phyloP scores from a whole-genome alignment of 768 basidiomycete species.

The Glaciozyma martinii region DNA sequence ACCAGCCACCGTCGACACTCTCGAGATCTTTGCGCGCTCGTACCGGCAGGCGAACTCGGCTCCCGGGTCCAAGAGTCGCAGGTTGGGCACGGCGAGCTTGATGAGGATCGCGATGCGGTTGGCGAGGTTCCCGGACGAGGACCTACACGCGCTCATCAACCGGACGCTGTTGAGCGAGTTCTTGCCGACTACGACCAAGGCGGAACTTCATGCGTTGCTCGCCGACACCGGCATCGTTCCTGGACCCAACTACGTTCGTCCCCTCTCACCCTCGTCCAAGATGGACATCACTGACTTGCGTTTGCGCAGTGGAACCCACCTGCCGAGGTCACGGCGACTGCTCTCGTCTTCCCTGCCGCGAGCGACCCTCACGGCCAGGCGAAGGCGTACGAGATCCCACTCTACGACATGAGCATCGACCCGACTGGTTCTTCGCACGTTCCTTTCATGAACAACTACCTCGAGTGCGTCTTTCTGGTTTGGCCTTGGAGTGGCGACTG shows the following conservation, averaged over 20 bases:
- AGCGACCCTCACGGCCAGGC: background rate
- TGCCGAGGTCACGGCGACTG: background rate
- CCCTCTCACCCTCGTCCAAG: no score
- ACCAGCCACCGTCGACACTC: conserved; percentile 3
- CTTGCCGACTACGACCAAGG: conserved; percentile 17
- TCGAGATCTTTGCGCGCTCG: conserved; percentile 12
- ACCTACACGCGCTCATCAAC: conserved; percentile 8
- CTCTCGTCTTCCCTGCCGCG: conserved; percentile 11
- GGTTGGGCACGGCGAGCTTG: conserved; percentile 16
- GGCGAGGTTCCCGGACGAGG: conserved; percentile 6
- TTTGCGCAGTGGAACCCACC: conserved; percentile 9
- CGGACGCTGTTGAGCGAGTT: conserved; percentile 18
- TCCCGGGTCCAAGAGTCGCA: conserved; percentile 10
- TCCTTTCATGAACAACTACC: conserved; percentile 12
- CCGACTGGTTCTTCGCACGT: conserved; percentile 13
- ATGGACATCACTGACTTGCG: background rate
- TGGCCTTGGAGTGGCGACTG: no score
- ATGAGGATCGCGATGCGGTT: conserved; percentile 17
- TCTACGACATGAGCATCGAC: background rate
- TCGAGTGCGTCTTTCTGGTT: conserved; percentile 5
- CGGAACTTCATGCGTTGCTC: conserved; percentile 2
- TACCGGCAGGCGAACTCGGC: conserved; percentile 7
- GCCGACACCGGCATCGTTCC: background rate
- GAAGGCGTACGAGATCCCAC: background rate
- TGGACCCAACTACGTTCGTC: background rate